Base-by-base conservation (phyloP, 495 filamentous ascomycete species). In the Penicillium bialowiezense region DNA sequence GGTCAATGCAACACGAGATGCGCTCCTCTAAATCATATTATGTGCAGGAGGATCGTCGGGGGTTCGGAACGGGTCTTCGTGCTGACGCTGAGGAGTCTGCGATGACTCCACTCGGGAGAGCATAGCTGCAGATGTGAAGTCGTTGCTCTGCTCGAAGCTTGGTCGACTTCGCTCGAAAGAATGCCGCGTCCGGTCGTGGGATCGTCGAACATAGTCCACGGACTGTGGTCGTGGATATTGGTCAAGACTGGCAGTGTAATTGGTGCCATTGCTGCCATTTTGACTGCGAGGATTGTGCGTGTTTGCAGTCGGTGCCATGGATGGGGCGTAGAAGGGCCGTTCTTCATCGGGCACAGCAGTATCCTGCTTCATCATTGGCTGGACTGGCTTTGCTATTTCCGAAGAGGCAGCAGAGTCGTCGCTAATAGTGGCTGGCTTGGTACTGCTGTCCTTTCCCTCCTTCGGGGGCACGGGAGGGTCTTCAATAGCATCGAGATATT, bases 221-320 rank as follows among this genome's bases (percentile, higher is more conserved):
- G 84, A 77, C 54, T 81, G 76, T 10, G 63, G 62, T 21, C 61
- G 64, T 7, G 64, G 59, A 45, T 65, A 51, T 53, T 77, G 71
- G 54, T 68, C 82, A 45, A 76, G 67, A 54, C 80, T 82, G 33
- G 83, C 79, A 10, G 90, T 95, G 61, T 93, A 95, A 47, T 91
- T 91, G 12, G 92, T 96, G 23, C 91, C 91, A 68, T 96, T 90
- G 69, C 90, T 96, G 46, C 90, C 90, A 56, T 90, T 96, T 55
- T 93, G 88, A 58, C 88, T 91, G 47, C 85, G 87, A 45, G 85
- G 79, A 56, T 91, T 90, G 59, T 90, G 85, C 15, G 90, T 89
- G 45, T 85, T 87, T 41, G 83, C 79, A 14, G 88, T 90, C 6
- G 82, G 74, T 12, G 87, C 81, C 44, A 89, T 75, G 40, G 92